Base-by-base conservation (phyloP, 1,284 basidiomycete genomes). In the Lentinula novae-zelandiae region DNA sequence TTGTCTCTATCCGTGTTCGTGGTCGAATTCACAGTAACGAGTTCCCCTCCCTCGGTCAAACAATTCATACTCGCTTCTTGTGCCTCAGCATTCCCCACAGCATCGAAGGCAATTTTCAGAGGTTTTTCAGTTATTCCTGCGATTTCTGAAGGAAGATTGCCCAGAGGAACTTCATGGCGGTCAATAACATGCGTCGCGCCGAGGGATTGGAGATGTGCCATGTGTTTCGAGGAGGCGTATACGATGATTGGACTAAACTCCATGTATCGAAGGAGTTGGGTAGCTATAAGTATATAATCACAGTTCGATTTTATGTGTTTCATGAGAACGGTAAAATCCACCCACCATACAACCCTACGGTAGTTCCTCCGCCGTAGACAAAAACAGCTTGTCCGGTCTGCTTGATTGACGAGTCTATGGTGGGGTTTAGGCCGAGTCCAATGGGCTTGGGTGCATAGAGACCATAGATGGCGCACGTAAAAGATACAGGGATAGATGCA, bases 151-250 rank as follows among this genome's bases (percentile, higher is more conserved):
- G 62, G 62, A 39, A 63, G 58, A 20, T 60, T 52, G 13, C 12
- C 17, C 5, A 39, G 12, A 13, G 57, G 22, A 13, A 38, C 48
- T 4, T n/a, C 1, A 2, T 59, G 60, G 44, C 73, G 70, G 56
- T 73, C 72, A 66, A 81, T 65, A 57, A 75, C 66, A 53, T 75
- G 73, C 1, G 75, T 77, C 0, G 78, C 80, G 3, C 81, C 80
- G 50, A 77, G 68, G 0, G 71, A 71, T 53, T 71, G 71, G 59
- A 80, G 68, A 49, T 70, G 66, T 0, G 64, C 70, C 3, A 60
- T 61, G 64, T 81, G 75, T 52, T 69, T 63, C 8, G 67, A 57
- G 15, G 77, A 79, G 1, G 77, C 71, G 7, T 78, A 77, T 13
- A 76, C 66, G 63, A 79, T 71, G 57, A 79, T 76, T 3, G 69